Conservation (phyloP, 306 rosid genomes). For the Acacia confusa region DNA sequence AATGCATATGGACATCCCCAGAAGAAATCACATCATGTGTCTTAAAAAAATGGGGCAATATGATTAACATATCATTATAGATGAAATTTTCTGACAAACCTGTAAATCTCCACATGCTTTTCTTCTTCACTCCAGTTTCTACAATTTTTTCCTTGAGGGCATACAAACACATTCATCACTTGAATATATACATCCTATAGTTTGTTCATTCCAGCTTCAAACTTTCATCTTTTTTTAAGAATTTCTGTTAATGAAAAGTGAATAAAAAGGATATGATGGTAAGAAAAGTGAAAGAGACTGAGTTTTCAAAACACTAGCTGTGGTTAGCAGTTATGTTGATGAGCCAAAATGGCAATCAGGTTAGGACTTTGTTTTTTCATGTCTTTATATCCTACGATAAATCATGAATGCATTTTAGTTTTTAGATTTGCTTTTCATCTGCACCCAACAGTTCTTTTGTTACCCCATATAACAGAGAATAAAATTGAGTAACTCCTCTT, state of each 20-base stretch:
- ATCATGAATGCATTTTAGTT: not conserved
- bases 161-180: not conserved
- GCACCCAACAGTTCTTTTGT: not conserved
- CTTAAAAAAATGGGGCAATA: not conserved
- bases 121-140: too few relatives aligned
- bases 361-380: conserved; percentile 36
- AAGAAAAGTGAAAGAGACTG: too few relatives aligned
- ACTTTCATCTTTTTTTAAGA: too few relatives aligned
- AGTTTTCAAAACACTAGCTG: too few relatives aligned
- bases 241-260: too few relatives aligned
- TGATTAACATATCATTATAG: not conserved
- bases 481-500: not conserved
- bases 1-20: conserved; percentile 1
- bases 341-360: conserved; percentile 45
- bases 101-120: not conserved
- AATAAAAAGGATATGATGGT: too few relatives aligned
- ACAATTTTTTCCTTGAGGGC: too few relatives aligned
- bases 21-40: conserved; percentile 1
- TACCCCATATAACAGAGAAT: not conserved
- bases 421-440: conserved; percentile 16
- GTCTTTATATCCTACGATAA: not conserved
- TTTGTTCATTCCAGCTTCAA: not conserved
- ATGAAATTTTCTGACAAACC: not conserved
- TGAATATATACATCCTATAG: not conserved
- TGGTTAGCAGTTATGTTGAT: too few relatives aligned